A percentile compares a stretch with the other conserved stretches of the same genome.
phyloP scores from a whole-genome alignment of 1,284 basidiomycete genomes.

The Pterulicium gracile region DNA sequence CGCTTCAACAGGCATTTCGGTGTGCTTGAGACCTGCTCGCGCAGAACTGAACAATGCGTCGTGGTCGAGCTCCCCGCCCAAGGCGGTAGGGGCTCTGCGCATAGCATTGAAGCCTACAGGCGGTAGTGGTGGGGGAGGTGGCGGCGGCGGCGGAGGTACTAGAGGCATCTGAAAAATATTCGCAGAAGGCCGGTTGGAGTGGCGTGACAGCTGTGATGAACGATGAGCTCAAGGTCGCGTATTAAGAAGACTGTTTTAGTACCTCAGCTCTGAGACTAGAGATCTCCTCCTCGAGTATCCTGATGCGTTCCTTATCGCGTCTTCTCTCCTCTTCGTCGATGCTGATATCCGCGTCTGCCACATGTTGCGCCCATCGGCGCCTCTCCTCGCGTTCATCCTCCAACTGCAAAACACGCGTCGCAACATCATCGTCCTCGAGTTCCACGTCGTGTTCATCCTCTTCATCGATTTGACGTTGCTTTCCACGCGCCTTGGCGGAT shows the following conservation, averaged over 20 bases:
- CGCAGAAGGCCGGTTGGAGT: conserved; percentile 25
- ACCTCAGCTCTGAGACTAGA: conserved; percentile 53
- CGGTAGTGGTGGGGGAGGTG: conserved; percentile 20
- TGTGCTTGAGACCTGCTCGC: conserved; percentile 53
- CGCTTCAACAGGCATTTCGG: conserved; percentile 44
- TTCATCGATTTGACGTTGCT: conserved; percentile 13
- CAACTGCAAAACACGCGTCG: neutral
- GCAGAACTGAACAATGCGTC: conserved; percentile 39
- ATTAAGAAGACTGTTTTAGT: conserved; percentile 10
- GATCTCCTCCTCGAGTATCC: conserved; percentile 58
- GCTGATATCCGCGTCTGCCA: too few species aligned
- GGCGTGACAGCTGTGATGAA: conserved; percentile 34
- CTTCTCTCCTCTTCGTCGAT: conserved; percentile 23
- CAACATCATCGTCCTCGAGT: neutral
- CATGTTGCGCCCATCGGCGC: too few species aligned
- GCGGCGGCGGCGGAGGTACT: conserved; percentile 31
- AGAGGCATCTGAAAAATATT: conserved; percentile 41
- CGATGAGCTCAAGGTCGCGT: too few species aligned
- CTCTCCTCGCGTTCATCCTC: neutral
- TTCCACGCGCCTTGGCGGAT: neutral
- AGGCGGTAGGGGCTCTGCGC: too few species aligned
- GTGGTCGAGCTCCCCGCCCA: conserved; percentile 18
- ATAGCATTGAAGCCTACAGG: too few species aligned
- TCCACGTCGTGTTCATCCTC: conserved; percentile 10
- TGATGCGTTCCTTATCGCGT: conserved; percentile 53